phyloP scores from a whole-genome alignment of 371 early-diverging fungal genomes.

The Mucor velutinosus region DNA sequence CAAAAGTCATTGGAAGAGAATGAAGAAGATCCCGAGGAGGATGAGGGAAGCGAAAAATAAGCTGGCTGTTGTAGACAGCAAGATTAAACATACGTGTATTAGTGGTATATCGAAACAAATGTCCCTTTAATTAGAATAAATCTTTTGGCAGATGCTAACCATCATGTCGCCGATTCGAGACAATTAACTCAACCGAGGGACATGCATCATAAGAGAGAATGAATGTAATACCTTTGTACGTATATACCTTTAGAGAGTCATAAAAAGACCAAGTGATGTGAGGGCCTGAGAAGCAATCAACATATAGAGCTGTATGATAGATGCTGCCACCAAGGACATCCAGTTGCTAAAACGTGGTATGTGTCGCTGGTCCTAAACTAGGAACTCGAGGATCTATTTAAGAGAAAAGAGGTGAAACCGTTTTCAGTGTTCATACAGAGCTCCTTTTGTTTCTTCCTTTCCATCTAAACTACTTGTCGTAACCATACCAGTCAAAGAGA shows the following conservation, averaged over 20 bases:
- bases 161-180: background rate
- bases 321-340: background rate
- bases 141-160: background rate
- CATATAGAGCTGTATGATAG: too few relatives aligned
- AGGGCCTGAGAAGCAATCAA: background rate
- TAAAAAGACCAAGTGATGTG: background rate
- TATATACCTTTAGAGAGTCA: background rate
- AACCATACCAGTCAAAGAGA: background rate
- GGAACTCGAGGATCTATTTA: background rate
- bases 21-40: background rate
- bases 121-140: background rate
- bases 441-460: background rate
- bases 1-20: conserved; percentile 1
- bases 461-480: background rate
- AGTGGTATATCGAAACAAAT: background rate
- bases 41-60: background rate
- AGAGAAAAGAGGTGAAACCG: background rate
- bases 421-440: background rate
- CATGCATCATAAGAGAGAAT: background rate
- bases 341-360: background rate
- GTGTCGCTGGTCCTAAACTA: background rate
- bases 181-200: background rate
- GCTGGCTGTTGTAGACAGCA: background rate
- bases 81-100: background rate
- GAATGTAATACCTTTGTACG: background rate